Base-by-base conservation (phyloP, 2,329 filamentous ascomycete genomes). In the Tolypocladium nubicola region DNA sequence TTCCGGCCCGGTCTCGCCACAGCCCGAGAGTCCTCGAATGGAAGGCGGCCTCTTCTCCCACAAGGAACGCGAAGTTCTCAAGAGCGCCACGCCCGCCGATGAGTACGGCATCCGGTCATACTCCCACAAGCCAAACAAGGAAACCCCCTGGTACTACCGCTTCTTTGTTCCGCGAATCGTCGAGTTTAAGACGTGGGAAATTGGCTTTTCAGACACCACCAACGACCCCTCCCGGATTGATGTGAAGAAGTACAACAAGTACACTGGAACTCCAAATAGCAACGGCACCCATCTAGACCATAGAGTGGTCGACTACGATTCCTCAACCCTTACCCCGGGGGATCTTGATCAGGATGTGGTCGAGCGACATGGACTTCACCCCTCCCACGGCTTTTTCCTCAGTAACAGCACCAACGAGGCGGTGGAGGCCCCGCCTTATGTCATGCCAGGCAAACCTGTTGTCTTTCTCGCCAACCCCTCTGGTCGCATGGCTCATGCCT, bases 131-230 rank as follows among this genome's bases (percentile, higher is more conserved):
- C 13, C 74, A 80, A 54, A 73, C 70, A 43, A 70, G 49, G 72
- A 73, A 38, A 72, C 70, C 70, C 59, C 73, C 33, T 76, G 78
- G 64, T 83, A 81, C 62, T 80, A 78, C 33, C 76, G 83, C 57
- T 75, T 84, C 63, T 69, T 82, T 49, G 66, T 66, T 5, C 80
- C 80, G 13, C 71, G 70, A 8, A 61, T 75, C 0, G 79, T 79
- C 60, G 69, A 74, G 55, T 83, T 76, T 57, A 73, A 79, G 41
- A 70, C 78, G 10, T 71, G 76, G 58, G 80, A 84, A 64, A 84
- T 85, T 59, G 82, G 82, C 16, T 84, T 82, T 66, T 76, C 79
- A 26, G 82, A 84, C 63, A 81, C 79, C 4, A 76, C 76, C 59
- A 84, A 84, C 59, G 79, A 81, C 61, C 75, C 77, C 13, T 21